phyloP scores from a whole-genome alignment of 495 filamentous ascomycete genomes.

The Tuber indicum region DNA sequence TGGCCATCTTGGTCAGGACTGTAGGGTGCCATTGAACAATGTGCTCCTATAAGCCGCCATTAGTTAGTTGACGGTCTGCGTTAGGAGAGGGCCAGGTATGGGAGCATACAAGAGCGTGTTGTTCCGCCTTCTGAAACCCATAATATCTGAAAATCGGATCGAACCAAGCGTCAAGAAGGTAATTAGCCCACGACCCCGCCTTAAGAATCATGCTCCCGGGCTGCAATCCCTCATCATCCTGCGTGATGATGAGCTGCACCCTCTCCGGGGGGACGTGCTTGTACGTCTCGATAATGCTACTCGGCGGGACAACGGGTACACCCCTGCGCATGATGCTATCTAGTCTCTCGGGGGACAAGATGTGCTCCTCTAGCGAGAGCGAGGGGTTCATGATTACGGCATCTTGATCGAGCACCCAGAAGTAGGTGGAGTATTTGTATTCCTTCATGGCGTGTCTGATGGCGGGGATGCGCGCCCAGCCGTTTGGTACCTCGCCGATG shows the following conservation, averaged over 20 bases:
- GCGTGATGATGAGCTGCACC: conserved; percentile 76
- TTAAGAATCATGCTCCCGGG: conserved; percentile 71
- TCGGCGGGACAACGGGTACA: conserved; percentile 80
- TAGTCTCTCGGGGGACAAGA: conserved; percentile 60
- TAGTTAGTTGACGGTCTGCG: conserved; percentile 13
- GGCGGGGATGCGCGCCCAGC: conserved; percentile 80
- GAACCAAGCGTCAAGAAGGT: conserved; percentile 93
- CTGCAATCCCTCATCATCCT: conserved; percentile 74
- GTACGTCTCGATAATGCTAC: conserved; percentile 95
- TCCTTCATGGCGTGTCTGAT: conserved; percentile 80
- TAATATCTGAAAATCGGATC: conserved; percentile 88
- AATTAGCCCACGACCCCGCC: conserved; percentile 82
- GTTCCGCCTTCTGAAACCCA: conserved; percentile 91
- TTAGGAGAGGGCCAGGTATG: background rate
- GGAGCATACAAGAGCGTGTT: conserved; percentile 73
- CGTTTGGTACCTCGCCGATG: conserved; percentile 55
- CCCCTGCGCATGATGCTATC: conserved; percentile 79
- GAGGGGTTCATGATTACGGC: conserved; percentile 85
- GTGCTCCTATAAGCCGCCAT: conserved; percentile 56
- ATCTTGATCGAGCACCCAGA: conserved; percentile 79
- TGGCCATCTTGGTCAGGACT: conserved; percentile 75
- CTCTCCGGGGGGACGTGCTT: conserved; percentile 65
- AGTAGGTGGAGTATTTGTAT: conserved; percentile 63
- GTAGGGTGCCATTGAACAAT: conserved; percentile 99
- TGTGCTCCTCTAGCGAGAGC: conserved; percentile 59